Evolutionary conservation across 306 rosid species (phyloP).

Genomic region (Begonia fuchsioides): DNA sequence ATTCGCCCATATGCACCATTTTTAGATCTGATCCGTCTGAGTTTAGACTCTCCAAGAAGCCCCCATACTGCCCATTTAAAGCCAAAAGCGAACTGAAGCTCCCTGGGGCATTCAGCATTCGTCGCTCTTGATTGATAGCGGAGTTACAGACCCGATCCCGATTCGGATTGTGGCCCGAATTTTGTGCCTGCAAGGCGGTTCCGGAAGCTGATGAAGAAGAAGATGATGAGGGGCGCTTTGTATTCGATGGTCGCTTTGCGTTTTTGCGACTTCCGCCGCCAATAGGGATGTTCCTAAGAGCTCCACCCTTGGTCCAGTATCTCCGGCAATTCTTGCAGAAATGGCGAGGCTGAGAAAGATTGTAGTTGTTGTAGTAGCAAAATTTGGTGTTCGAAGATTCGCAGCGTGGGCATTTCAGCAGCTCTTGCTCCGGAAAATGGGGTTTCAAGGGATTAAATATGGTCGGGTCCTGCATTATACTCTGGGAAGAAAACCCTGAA

Average conservation of each 20-base stretch:
- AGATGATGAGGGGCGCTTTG: slow-evolving; percentile 32
- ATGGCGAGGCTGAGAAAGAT: slow-evolving; percentile 94
- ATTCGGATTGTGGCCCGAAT: slow-evolving; percentile 14
- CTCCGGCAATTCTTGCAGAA: slow-evolving; percentile 85
- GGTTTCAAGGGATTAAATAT: slow-evolving; percentile 35
- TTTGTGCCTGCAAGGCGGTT: slow-evolving; percentile 12
- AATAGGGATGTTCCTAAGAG: slow-evolving; percentile 75
- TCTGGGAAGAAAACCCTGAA: background rate
- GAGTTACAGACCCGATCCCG: slow-evolving; percentile 7
- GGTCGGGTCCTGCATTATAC: slow-evolving; percentile 57
- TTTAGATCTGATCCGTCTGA: slow-evolving; percentile 41
- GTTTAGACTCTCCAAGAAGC: slow-evolving; percentile 37
- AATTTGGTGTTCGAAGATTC: slow-evolving; percentile 81
- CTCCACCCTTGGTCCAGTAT: slow-evolving; percentile 95
- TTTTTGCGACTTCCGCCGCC: slow-evolving; percentile 83
- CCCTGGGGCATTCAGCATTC: slow-evolving; percentile 27
- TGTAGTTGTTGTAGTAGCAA: slow-evolving; percentile 95
- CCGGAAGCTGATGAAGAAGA: slow-evolving; percentile 25
- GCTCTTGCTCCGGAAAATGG: slow-evolving; percentile 78
- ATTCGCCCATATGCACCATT: slow-evolving; percentile 33
- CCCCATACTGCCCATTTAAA: slow-evolving; percentile 42
- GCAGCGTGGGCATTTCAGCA: slow-evolving; percentile 77
- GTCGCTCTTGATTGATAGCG: slow-evolving; percentile 17
- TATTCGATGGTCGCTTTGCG: slow-evolving; percentile 32
- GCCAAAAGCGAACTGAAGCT: slow-evolving; percentile 62